Percentiles rank a stretch among this genome's conserved stretches.
These are phyloP conservation scores for Tinospora cordifolia DNA, from an alignment of 164 flowering plant genomes.

Conservation along the genomic window DNA sequence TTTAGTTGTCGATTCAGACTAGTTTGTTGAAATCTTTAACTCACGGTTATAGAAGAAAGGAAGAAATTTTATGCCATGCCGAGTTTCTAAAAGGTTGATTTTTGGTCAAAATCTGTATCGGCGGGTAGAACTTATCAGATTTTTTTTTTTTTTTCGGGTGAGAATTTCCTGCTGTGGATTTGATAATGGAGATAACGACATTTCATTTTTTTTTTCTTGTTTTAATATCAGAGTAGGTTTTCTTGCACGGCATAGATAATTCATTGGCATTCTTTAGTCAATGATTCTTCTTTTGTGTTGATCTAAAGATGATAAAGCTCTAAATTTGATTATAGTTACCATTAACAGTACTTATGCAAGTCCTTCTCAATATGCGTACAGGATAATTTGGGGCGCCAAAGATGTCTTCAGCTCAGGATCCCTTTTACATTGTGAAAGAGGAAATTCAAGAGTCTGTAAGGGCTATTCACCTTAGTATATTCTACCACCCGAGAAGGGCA, in stretches of 20 bases:
- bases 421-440: slow-evolving; percentile 88
- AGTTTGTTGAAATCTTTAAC: too few relatives aligned
- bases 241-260: too few relatives aligned
- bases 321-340: neutral
- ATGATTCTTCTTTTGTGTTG: neutral
- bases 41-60: too few relatives aligned
- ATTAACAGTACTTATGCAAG: neutral
- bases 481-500: neutral
- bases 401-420: slow-evolving; percentile 94
- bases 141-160: too few relatives aligned
- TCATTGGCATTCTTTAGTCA: too few relatives aligned
- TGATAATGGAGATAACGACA: neutral
- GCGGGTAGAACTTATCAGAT: too few relatives aligned
- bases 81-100: too few relatives aligned
- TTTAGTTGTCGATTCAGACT: too few relatives aligned
- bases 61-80: too few relatives aligned
- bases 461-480: slow-evolving; percentile 1
- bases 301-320: neutral
- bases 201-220: neutral
- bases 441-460: slow-evolving; percentile 93
- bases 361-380: neutral
- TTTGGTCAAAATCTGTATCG: too few relatives aligned
- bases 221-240: too few relatives aligned
- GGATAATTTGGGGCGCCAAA: slow-evolving; percentile 11
- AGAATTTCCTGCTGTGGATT: neutral